Percentiles rank a stretch among this genome's conserved stretches.
phyloP scores from a whole-genome alignment of 805 yeast genomes.

The Tetrapisispora iriomotensis region DNA sequence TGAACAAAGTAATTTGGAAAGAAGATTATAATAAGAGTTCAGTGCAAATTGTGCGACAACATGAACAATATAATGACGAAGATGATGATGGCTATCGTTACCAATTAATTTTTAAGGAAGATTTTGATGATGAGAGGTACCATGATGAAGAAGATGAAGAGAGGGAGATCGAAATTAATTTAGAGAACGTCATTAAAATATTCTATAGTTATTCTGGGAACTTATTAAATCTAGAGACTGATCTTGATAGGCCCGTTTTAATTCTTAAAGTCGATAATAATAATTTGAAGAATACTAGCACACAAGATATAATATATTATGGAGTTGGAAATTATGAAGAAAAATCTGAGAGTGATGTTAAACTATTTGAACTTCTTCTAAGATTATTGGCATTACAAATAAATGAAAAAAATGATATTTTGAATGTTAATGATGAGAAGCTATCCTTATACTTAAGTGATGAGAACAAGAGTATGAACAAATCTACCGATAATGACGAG shows the following conservation, averaged over 20 bases:
- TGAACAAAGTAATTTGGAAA: slow-evolving; percentile 52
- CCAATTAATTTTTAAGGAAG: slow-evolving; percentile 41
- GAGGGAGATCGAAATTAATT: slow-evolving; percentile 27
- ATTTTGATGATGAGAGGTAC: slow-evolving; percentile 60
- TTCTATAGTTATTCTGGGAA: slow-evolving; percentile 67
- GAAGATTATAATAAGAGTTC: slow-evolving; percentile 51
- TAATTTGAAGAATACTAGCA: slow-evolving; percentile 14
- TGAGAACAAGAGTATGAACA: slow-evolving; percentile 31
- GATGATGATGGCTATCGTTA: slow-evolving; percentile 31
- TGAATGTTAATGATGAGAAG: slow-evolving; percentile 56
- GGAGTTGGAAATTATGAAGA: slow-evolving; percentile 39
- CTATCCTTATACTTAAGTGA: slow-evolving; percentile 52
- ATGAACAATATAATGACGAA: not conserved
- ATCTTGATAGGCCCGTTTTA: slow-evolving; percentile 53
- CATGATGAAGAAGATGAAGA: slow-evolving; percentile 48
- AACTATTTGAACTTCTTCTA: slow-evolving; percentile 54
- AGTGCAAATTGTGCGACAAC: slow-evolving; percentile 33
- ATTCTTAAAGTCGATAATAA: slow-evolving; percentile 41
- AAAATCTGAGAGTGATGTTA: slow-evolving; percentile 19
- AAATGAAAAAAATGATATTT: slow-evolving; percentile 44
- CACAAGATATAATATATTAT: slow-evolving; percentile 36
- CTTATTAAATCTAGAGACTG: slow-evolving; percentile 47
- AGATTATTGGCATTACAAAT: slow-evolving; percentile 52
- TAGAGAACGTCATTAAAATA: slow-evolving; percentile 38
- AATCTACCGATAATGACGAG: slow-evolving; percentile 5